phyloP scores from a whole-genome alignment of 768 basidiomycete species.

The Hortiboletus flavorubellus region DNA sequence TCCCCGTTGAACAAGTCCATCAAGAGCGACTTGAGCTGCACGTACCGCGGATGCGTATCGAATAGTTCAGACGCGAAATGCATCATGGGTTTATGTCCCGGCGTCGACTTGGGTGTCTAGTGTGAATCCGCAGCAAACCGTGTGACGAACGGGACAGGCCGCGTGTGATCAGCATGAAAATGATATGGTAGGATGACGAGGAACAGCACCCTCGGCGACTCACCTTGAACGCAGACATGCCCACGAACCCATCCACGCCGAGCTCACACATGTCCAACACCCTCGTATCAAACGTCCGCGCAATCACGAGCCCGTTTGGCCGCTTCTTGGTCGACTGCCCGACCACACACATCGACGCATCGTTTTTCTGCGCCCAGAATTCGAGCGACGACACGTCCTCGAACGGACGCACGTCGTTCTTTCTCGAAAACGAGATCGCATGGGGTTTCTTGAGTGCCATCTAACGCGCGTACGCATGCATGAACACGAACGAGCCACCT shows the following conservation, averaged over 20 bases:
- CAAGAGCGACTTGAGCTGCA: constrained; percentile 88
- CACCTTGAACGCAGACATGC: constrained; percentile 85
- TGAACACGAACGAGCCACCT: background rate
- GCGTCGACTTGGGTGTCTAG: constrained; percentile 79
- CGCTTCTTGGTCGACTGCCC: constrained; percentile 94
- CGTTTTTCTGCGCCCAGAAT: constrained; percentile 94
- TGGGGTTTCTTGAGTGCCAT: constrained; percentile 93
- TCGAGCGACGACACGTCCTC: constrained; percentile 78
- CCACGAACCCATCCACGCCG: constrained; percentile 76
- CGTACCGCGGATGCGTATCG: constrained; percentile 88
- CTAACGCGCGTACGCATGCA: constrained; percentile 36
- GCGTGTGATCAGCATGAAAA: no score
- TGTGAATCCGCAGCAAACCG: background rate
- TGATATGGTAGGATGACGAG: no score
- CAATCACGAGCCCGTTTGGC: constrained; percentile 82
- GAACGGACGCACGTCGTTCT: constrained; percentile 89
- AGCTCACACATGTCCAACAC: constrained; percentile 95
- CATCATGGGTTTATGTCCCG: constrained; percentile 88
- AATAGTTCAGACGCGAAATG: constrained; percentile 96
- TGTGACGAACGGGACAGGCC: no score
- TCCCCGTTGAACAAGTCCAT: constrained; percentile 91
- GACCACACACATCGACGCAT: constrained; percentile 85
- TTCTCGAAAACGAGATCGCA: constrained; percentile 90
- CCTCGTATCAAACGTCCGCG: constrained; percentile 79
- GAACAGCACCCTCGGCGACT: constrained; percentile 11